A percentile compares a stretch with the other conserved stretches of the same genome.
Evolutionary conservation across 306 rosid species (phyloP).

Genomic region (Fragaria iinumae): DNA sequence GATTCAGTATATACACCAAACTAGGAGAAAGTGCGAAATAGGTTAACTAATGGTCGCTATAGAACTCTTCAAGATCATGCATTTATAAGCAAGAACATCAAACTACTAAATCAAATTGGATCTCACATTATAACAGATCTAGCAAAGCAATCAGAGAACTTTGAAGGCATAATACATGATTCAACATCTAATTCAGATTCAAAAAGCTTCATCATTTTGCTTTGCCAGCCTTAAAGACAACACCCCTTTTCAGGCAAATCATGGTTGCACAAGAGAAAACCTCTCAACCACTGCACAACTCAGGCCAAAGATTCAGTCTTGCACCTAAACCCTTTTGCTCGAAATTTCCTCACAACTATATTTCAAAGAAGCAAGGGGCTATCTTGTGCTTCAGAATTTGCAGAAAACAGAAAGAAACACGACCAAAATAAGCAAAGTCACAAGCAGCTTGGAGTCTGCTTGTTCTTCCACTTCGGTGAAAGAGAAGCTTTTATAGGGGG

Average conservation of each 20-base stretch:
- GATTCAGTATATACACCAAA: too few species aligned
- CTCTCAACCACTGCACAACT: conserved; percentile 11
- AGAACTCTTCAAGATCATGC: neutral
- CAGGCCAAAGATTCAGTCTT: conserved; percentile 33
- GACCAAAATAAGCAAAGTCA: neutral
- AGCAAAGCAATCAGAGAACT: conserved; percentile 56
- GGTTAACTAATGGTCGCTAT: neutral
- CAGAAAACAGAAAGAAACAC: neutral
- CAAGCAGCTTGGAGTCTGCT: neutral
- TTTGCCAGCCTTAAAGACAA: conserved; percentile 10
- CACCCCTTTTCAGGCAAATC: conserved; percentile 8
- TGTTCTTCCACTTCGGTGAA: neutral
- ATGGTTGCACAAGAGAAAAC: conserved; percentile 14
- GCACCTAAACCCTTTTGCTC: conserved; percentile 44
- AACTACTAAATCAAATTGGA: neutral
- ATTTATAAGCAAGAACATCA: neutral
- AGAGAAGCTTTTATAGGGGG: conserved; percentile 10
- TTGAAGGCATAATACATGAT: conserved; percentile 37
- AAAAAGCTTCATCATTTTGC: conserved; percentile 33
- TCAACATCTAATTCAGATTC: conserved; percentile 40
- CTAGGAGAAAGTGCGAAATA: too few species aligned
- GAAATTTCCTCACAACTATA: conserved; percentile 40
- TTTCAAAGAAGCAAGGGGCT: conserved; percentile 48
- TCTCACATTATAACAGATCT: neutral
- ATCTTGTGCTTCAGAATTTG: conserved; percentile 24